These are phyloP conservation scores for Microcos paniculata DNA, from an alignment of 345 rosid genomes.

Conservation along the genomic window DNA sequence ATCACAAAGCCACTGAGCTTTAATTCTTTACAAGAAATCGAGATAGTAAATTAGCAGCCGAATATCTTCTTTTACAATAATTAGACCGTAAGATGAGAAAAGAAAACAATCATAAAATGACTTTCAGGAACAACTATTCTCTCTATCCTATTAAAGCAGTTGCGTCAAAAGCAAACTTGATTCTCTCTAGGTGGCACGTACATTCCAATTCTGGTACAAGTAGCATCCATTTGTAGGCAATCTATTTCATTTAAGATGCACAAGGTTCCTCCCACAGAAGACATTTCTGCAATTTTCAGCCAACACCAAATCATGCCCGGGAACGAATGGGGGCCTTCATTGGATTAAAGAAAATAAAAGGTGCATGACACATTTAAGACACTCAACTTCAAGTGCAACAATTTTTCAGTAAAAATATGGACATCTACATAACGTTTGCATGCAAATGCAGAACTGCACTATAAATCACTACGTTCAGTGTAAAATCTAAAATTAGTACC, in stretches of 20 bases:
- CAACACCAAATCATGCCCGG: not conserved
- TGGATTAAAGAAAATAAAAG: not conserved
- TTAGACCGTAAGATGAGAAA: not conserved
- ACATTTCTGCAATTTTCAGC: slow-evolving; percentile 35
- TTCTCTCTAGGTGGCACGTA: not conserved
- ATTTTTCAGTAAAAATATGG: not conserved
- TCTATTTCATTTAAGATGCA: slow-evolving; percentile 25
- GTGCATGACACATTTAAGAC: not conserved
- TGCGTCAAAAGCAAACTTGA: not conserved
- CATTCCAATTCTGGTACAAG: not conserved
- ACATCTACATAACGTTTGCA: not conserved
- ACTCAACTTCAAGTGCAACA: not conserved
- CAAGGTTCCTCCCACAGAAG: slow-evolving; percentile 41
- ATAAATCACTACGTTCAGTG: not conserved
- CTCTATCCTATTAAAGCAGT: not conserved
- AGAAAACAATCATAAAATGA: not conserved
- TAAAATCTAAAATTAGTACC: not conserved
- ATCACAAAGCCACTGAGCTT: not conserved
- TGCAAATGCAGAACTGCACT: not conserved
- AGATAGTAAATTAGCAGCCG: not conserved
- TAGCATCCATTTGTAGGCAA: not conserved
- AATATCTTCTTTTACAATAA: not conserved
- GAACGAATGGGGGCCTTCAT: not conserved
- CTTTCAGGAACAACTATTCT: not conserved
- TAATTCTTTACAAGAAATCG: not conserved